Base-by-base conservation (phyloP, 495 filamentous ascomycete genomes). In the Hypoxylon subgilvum region DNA sequence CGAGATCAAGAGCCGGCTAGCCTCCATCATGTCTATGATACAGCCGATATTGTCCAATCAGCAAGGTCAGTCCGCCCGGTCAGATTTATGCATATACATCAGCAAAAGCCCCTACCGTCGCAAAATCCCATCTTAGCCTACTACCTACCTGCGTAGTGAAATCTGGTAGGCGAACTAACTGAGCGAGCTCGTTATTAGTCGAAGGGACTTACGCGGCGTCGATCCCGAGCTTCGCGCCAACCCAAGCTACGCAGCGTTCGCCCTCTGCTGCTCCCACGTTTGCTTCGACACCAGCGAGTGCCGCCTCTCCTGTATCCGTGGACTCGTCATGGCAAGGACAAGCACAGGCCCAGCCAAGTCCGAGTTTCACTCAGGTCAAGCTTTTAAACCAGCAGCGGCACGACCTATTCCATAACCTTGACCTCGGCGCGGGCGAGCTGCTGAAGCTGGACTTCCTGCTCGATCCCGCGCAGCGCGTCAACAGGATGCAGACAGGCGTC, bases 361-460 rank as follows among this genome's bases (percentile, higher is more conserved):
- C 52, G 10, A 35, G 36, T n/a, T 41, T 45, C 7, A 23, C 63
- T 3, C 65, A 73, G 27, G 54, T 61, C 12, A 66, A 60, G 6
- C 25, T 68, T 52, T 48, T 78, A 16, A 69, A 80, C 31, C 79
- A 81, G 48, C 84, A 84, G 53, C 80, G 80, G 17, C 76, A 84
- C 41, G 77, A 80, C 28, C 70, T 82, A 39, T 52, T 74, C 22
- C 82, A 86, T 51, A 80, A 80, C 34, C 56, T 88, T 5, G 80
- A 86, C 23, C 77, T 86, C 50, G 80, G 82, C 1, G 61, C 71
- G 2, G 65, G 65, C 25, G 85, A 89, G 46, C 77, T 83, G 41
- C 77, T 91, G 16, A 86, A 82, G 21, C 80, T 92, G 23, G 84
- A 84, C 38, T 90, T 89, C 42, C 72, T 91, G 1, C 77, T 91